Evolutionary conservation across 805 yeast genomes (phyloP).

Genomic region (Candida alai): DNA sequence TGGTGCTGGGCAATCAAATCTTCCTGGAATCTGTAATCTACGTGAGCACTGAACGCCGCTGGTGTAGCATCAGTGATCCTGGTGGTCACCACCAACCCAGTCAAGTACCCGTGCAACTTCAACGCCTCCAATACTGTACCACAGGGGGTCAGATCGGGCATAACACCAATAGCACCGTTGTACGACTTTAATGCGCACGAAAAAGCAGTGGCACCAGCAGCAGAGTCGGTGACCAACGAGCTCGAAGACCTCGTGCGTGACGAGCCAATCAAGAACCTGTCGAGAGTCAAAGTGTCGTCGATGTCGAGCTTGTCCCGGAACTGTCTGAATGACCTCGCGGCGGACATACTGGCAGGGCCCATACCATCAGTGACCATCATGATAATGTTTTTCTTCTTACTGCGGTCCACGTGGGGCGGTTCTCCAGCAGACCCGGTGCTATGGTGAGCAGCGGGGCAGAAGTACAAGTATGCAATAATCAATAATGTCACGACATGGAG

Average conservation of each 20-base stretch:
- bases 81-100: constrained; percentile 92
- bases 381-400: constrained; percentile 66
- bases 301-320: constrained; percentile 48
- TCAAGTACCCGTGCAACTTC: constrained; percentile 71
- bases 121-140: constrained; percentile 89
- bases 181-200: constrained; percentile 79
- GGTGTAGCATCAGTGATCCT: constrained; percentile 95
- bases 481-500: constrained; percentile 8
- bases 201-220: constrained; percentile 96
- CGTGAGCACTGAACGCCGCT: constrained; percentile 84
- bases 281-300: constrained; percentile 58
- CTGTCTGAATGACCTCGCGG: constrained; percentile 76
- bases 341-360: constrained; percentile 84
- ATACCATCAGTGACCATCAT: constrained; percentile 94
- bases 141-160: constrained; percentile 64
- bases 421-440: background rate
- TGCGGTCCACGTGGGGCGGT: constrained; percentile 11
- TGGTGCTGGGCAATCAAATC: constrained; percentile 86
- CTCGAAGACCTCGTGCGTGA: constrained; percentile 78
- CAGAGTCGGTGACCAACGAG: constrained; percentile 86
- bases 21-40: constrained; percentile 69
- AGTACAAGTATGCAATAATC: constrained; percentile 8
- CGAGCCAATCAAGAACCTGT: constrained; percentile 71
- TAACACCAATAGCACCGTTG: constrained; percentile 91
- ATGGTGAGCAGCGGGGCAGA: constrained; percentile 2